A percentile compares a stretch with the other conserved stretches of the same genome.
phyloP scores from a whole-genome alignment of 331 rosid species.

The Quercus lobata region DNA sequence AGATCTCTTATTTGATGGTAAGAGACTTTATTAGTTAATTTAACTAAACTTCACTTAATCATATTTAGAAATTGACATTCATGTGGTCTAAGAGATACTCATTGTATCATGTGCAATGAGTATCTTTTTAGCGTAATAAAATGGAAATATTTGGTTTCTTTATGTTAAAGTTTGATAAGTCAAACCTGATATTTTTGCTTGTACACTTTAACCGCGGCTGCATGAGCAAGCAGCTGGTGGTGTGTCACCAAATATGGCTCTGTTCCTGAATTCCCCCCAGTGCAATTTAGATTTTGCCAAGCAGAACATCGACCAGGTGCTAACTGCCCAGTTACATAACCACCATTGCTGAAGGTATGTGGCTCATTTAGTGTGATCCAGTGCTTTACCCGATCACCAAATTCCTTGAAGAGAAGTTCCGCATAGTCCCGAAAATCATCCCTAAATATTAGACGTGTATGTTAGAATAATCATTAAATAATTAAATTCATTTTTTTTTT shows the following conservation, averaged over 20 bases:
- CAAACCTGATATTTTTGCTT: no score
- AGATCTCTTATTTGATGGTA: no score
- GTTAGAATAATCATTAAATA: neutral
- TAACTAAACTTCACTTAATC: no score
- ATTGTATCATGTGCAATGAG: no score
- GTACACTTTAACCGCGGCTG: neutral
- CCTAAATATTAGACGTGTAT: neutral
- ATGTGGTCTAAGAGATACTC: no score
- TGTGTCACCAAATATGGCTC: neutral
- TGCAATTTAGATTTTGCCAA: neutral
- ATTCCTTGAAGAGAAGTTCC: neutral
- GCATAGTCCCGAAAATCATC: neutral
- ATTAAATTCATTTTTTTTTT: neutral
- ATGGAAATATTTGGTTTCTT: no score
- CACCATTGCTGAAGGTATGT: neutral
- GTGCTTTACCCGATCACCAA: neutral
- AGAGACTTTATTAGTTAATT: no score
- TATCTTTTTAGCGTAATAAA: no score
- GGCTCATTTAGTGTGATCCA: constrained; percentile 7
- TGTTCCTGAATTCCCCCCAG: neutral
- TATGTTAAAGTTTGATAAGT: neutral
- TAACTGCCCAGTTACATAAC: neutral
- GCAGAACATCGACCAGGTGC: constrained; percentile 1
- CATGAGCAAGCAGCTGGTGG: neutral
- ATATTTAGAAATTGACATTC: no score